Conservation (phyloP, 306 rosid species). For the Rosa persica region DNA sequence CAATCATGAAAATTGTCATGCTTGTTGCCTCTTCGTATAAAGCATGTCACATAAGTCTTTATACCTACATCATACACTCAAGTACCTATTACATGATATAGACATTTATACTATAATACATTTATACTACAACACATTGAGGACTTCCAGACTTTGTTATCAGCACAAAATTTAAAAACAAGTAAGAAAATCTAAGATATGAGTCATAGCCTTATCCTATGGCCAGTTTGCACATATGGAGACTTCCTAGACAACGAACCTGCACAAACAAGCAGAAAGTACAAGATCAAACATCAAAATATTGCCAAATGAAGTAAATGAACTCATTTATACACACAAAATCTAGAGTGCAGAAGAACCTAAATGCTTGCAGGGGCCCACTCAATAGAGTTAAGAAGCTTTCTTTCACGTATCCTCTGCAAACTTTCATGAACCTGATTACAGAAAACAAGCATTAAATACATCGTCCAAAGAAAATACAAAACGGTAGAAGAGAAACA, state of each 20-base stretch:
- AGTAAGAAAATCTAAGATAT: constrained; percentile 1
- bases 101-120: too few relatives aligned
- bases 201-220: constrained; percentile 55
- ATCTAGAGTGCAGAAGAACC: constrained; percentile 42
- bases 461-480: not conserved
- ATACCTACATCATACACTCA: too few relatives aligned
- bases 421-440: constrained; percentile 95
- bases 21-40: too few relatives aligned
- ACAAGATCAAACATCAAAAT: constrained; percentile 15
- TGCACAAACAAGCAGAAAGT: constrained; percentile 23
- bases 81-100: too few relatives aligned
- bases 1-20: too few relatives aligned
- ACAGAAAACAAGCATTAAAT: constrained; percentile 12
- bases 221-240: constrained; percentile 96
- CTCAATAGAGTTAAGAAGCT: constrained; percentile 90
- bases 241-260: constrained; percentile 98
- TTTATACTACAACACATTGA: too few relatives aligned
- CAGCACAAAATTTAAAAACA: constrained; percentile 4
- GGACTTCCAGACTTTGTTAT: not conserved
- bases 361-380: constrained; percentile 99
- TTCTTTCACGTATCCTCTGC: constrained; percentile 98
- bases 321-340: constrained; percentile 17
- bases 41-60: too few relatives aligned
- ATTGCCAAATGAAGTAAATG: constrained; percentile 11
- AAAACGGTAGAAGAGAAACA: not conserved